phyloP scores from a whole-genome alignment of 768 basidiomycete species.

The Porphyrellus cyaneotinctus region DNA sequence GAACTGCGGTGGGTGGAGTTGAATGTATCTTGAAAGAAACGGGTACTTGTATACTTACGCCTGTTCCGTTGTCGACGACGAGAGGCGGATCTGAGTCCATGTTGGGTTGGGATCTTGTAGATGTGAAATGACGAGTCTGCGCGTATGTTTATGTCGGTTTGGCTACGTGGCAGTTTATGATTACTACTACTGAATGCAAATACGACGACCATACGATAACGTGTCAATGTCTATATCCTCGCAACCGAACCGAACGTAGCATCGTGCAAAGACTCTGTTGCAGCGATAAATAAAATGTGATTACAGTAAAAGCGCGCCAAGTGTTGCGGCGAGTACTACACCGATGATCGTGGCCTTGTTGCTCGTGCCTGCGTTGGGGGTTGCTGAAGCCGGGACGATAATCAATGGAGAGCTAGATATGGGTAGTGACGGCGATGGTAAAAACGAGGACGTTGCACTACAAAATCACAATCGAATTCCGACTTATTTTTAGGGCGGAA shows the following conservation, averaged over 20 bases:
- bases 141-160: constrained; percentile 23
- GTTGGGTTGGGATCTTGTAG: background rate
- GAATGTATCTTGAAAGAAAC: constrained; percentile 2
- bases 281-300: constrained; percentile 4
- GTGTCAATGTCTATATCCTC: no score
- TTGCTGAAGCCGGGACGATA: background rate
- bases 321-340: constrained; percentile 6
- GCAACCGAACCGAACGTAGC: no score
- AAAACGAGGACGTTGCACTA: constrained; percentile 27
- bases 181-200: no score
- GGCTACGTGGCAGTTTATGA: background rate
- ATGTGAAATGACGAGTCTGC: background rate
- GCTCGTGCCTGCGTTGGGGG: background rate
- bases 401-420: constrained; percentile 22
- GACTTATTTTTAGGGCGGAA: background rate
- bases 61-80: constrained; percentile 88
- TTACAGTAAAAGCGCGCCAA: constrained; percentile 12
- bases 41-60: constrained; percentile 47
- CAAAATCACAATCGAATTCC: background rate
- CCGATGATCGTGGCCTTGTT: constrained; percentile 16
- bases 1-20: constrained; percentile 48
- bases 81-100: constrained; percentile 45
- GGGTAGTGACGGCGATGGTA: constrained; percentile 25
- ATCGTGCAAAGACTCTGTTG: no score
- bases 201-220: no score